Conservation (phyloP, 805 yeast genomes). For the Jamesozyma piceae region DNA sequence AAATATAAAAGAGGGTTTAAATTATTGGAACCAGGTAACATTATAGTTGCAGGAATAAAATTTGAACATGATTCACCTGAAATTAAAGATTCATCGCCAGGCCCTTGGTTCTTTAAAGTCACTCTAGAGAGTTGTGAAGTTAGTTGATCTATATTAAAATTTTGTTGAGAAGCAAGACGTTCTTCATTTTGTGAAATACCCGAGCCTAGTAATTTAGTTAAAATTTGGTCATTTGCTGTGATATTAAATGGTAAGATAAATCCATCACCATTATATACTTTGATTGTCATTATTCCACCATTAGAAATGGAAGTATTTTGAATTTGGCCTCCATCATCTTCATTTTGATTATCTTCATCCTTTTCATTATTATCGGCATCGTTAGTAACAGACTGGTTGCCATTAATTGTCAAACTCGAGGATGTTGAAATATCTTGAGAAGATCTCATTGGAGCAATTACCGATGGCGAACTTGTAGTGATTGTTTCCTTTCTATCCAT, state of each 20-base stretch:
- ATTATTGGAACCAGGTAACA: slow-evolving; percentile 45
- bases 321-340: not conserved
- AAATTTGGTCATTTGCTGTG: slow-evolving; percentile 51
- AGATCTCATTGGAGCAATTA: slow-evolving; percentile 20
- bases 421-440: slow-evolving; percentile 19
- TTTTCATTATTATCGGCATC: not conserved
- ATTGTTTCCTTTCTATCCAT: slow-evolving; percentile 22
- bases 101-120: slow-evolving; percentile 24
- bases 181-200: slow-evolving; percentile 30
- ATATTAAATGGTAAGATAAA: slow-evolving; percentile 63
- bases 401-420: slow-evolving; percentile 15
- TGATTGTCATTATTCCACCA: slow-evolving; percentile 63
- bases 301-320: slow-evolving; percentile 20
- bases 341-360: not conserved
- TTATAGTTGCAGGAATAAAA: slow-evolving; percentile 44
- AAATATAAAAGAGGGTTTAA: slow-evolving; percentile 68
- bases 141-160: slow-evolving; percentile 18
- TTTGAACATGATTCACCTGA: slow-evolving; percentile 26
- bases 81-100: slow-evolving; percentile 29
- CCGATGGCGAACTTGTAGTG: slow-evolving; percentile 19
- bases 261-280: slow-evolving; percentile 60
- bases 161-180: not conserved
- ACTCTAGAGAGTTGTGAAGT: slow-evolving; percentile 22
- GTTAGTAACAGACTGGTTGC: slow-evolving; percentile 2
- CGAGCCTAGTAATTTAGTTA: slow-evolving; percentile 57